Evolutionary conservation across 352 stramenopile genomes (phyloP).

Genomic region (Globisporangium cylindrosporum): DNA sequence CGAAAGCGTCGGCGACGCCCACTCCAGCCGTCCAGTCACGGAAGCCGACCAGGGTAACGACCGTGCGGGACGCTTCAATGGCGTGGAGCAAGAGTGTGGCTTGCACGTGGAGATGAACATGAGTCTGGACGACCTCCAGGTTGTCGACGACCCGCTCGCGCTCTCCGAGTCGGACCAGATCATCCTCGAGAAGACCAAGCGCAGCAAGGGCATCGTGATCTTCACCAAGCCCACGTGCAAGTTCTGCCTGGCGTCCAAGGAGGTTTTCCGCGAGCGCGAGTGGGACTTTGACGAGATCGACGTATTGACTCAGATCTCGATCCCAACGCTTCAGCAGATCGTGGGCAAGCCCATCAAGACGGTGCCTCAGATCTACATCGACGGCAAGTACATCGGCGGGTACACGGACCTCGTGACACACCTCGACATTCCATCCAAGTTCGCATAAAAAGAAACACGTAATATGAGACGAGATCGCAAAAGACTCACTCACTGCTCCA

Average conservation of each 20-base stretch:
- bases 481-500: not conserved
- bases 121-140: conserved; percentile 43
- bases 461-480: not conserved
- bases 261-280: conserved; percentile 46
- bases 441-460: conserved; percentile 27
- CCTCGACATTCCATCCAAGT: conserved; percentile 59
- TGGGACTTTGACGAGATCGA: conserved; percentile 70
- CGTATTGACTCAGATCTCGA: conserved; percentile 52
- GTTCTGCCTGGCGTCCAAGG: conserved; percentile 65
- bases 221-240: conserved; percentile 82
- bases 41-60: conserved; percentile 62
- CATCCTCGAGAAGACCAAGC: conserved; percentile 39
- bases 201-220: conserved; percentile 51
- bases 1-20: conserved; percentile 76
- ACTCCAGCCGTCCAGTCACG: conserved; percentile 82
- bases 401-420: conserved; percentile 72
- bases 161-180: conserved; percentile 43
- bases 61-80: conserved; percentile 76
- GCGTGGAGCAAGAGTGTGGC: conserved; percentile 78
- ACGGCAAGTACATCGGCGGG: conserved; percentile 74
- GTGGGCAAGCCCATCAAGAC: conserved; percentile 57
- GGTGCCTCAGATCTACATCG: conserved; percentile 78
- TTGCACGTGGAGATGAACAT: conserved; percentile 79
- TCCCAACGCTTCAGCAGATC: conserved; percentile 54
- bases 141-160: conserved; percentile 48